Percentiles rank a stretch among this genome's conserved stretches.
Evolutionary conservation across 176 grass and related monocot genomes (phyloP).

Genomic region (Oryza meyeriana): DNA sequence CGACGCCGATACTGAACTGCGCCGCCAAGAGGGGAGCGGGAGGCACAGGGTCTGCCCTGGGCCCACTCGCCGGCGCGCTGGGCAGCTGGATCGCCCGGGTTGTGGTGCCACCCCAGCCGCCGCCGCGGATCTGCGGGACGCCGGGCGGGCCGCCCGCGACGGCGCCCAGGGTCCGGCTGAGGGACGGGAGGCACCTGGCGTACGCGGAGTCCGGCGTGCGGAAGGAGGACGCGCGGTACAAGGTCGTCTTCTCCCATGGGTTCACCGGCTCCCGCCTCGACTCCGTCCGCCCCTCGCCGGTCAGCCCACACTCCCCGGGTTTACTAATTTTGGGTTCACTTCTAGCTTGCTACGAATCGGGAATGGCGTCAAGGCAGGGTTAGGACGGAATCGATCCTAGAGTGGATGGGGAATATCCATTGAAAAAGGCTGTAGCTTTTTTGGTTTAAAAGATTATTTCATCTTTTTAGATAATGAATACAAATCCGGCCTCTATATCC

Average conservation of each 20-base stretch:
- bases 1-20: slow-evolving; percentile 39
- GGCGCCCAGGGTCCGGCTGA: slow-evolving; percentile 53
- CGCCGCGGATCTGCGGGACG: slow-evolving; percentile 51
- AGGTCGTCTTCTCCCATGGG: slow-evolving; percentile 76
- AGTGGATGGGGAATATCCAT: background rate
- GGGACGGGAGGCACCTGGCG: slow-evolving; percentile 67
- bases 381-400: background rate
- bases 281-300: slow-evolving; percentile 45
- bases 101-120: slow-evolving; percentile 23
- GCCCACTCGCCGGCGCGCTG: slow-evolving; percentile 28
- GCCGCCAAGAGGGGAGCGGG: background rate
- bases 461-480: too few relatives aligned
- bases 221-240: slow-evolving; percentile 58
- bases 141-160: slow-evolving; percentile 49
- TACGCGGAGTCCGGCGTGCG: slow-evolving; percentile 68
- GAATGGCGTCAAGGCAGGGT: background rate
- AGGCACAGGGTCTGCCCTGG: background rate
- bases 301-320: background rate
- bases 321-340: background rate
- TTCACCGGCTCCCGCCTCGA: slow-evolving; percentile 58
- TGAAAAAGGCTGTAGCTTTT: background rate
- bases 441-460: background rate
- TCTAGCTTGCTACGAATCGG: background rate
- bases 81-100: slow-evolving; percentile 40
- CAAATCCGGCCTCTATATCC: too few relatives aligned